These are phyloP conservation scores for Cutaneotrichosporon spelunceum DNA, from an alignment of 1,284 basidiomycete genomes.

Conservation along the genomic window DNA sequence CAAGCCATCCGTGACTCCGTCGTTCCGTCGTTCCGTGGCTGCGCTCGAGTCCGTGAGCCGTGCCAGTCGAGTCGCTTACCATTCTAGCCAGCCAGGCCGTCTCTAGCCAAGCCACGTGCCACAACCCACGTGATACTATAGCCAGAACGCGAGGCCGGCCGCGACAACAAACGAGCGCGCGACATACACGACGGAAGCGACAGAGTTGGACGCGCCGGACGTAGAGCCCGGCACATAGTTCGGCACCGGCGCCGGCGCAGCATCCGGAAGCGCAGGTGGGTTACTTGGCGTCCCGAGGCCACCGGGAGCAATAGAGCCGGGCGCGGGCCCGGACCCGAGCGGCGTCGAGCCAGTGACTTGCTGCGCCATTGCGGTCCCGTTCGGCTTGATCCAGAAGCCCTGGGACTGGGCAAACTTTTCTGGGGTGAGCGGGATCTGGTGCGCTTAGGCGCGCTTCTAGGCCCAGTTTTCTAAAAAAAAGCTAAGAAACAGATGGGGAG, in stretches of 20 bases:
- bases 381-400: slow-evolving; percentile 23
- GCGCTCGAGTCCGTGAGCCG: too few relatives aligned
- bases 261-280: too few relatives aligned
- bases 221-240: neutral
- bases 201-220: neutral
- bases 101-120: too few relatives aligned
- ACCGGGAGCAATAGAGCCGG: neutral
- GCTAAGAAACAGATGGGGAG: neutral
- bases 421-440: slow-evolving; percentile 84
- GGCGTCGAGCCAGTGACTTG: slow-evolving; percentile 1
- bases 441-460: too few relatives aligned
- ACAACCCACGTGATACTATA: too few relatives aligned
- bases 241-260: neutral
- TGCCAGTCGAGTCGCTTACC: neutral
- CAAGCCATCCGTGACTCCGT: too few relatives aligned
- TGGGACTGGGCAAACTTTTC: slow-evolving; percentile 68
- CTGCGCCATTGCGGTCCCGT: slow-evolving; percentile 14
- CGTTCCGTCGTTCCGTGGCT: too few relatives aligned
- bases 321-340: too few relatives aligned
- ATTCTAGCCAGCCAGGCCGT: too few relatives aligned
- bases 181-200: neutral
- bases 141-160: neutral
- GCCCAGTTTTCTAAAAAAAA: too few relatives aligned
- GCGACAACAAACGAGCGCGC: neutral
- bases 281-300: too few relatives aligned